Percentiles rank a stretch among this genome's conserved stretches.
phyloP scores from a whole-genome alignment of 805 yeast species.

The Candida rishiriensis region DNA sequence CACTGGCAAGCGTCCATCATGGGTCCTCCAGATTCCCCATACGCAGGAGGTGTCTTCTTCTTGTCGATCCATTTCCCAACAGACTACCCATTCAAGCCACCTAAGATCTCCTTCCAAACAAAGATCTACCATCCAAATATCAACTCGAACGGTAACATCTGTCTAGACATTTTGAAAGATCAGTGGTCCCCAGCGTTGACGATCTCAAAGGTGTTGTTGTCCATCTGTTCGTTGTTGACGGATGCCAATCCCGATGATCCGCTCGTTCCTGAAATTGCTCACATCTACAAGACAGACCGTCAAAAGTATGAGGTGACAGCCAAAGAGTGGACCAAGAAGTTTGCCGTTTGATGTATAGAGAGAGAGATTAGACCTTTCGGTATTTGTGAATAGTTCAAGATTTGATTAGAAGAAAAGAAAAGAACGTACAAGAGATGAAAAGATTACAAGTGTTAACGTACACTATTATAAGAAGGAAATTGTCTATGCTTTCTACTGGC shows the following conservation, averaged over 20 bases:
- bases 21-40: constrained; percentile 96
- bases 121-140: constrained; percentile 97
- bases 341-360: constrained; percentile 61
- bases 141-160: constrained; percentile 91
- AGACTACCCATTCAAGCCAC: constrained; percentile 98
- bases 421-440: too few relatives aligned
- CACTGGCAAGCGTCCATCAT: constrained; percentile 99
- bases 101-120: constrained; percentile 88
- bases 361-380: too few relatives aligned
- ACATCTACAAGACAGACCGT: constrained; percentile 90
- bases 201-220: constrained; percentile 88
- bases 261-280: constrained; percentile 96
- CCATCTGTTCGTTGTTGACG: constrained; percentile 91
- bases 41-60: constrained; percentile 85
- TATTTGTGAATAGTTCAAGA: too few relatives aligned
- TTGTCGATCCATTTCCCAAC: constrained; percentile 97
- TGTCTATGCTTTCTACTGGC: too few relatives aligned
- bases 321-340: constrained; percentile 97
- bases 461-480: too few relatives aligned
- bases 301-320: constrained; percentile 95
- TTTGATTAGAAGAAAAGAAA: too few relatives aligned
- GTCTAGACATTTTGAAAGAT: constrained; percentile 94
- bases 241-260: constrained; percentile 99
- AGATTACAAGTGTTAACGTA: too few relatives aligned
- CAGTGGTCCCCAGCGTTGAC: constrained; percentile 99